Conservation (phyloP, 73 alveolate species). For the Halteria grandinella region DNA sequence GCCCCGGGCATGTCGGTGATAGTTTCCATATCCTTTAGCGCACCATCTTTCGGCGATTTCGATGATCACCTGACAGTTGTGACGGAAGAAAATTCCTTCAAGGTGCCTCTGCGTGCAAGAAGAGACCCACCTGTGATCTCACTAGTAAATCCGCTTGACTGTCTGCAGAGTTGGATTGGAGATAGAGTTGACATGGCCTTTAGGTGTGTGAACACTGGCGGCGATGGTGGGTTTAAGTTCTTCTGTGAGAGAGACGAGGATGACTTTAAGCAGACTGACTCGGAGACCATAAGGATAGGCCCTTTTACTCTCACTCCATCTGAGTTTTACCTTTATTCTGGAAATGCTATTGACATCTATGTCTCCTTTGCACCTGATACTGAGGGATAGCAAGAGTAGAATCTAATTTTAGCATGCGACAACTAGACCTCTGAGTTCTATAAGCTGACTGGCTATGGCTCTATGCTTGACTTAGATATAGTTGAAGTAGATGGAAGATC, state of each 20-base stretch:
- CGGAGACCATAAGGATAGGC: conserved; percentile 78
- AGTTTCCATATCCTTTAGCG: conserved; percentile 84
- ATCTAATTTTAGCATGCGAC: conserved; percentile 92
- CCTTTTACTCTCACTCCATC: conserved; percentile 92
- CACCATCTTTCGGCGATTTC: conserved; percentile 93
- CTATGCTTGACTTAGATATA: conserved; percentile 85
- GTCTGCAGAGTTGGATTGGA: conserved; percentile 93
- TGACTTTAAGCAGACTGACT: conserved; percentile 62
- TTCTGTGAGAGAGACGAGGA: conserved; percentile 89
- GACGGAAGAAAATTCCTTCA: conserved; percentile 91
- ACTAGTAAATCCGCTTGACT: conserved; percentile 89
- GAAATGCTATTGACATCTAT: conserved; percentile 91
- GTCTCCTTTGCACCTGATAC: conserved; percentile 88
- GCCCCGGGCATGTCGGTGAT: conserved; percentile 97
- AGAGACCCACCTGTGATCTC: conserved; percentile 95
- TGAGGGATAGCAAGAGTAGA: conserved; percentile 90
- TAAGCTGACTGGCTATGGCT: conserved; percentile 88
- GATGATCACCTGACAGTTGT: conserved; percentile 87
- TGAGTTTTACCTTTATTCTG: conserved; percentile 93
- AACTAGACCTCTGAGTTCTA: conserved; percentile 84
- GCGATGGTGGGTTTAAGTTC: conserved; percentile 96
- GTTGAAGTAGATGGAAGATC: conserved; percentile 90
- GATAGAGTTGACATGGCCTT: conserved; percentile 92
- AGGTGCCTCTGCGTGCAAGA: conserved; percentile 92
- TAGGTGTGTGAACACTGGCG: conserved; percentile 94